Conservation (phyloP, 2,329 filamentous ascomycete species). For the Penicillium sp. region DNA sequence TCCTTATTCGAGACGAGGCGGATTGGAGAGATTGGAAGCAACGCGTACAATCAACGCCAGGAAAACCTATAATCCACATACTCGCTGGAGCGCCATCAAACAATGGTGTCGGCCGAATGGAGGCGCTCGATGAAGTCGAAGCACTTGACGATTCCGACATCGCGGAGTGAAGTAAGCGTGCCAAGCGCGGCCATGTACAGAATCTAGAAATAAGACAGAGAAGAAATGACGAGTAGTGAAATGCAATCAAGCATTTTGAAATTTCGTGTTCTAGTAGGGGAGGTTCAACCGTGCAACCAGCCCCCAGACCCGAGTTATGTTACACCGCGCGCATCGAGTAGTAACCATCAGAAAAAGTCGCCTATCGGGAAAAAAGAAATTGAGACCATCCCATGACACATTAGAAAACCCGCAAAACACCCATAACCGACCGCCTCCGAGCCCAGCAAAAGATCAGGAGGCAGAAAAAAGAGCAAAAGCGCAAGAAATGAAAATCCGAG, state of each 20-base stretch:
- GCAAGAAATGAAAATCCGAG: conserved; percentile 59
- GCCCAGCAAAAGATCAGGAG: conserved; percentile 46
- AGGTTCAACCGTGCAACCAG: conserved; percentile 37
- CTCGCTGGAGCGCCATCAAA: conserved; percentile 61
- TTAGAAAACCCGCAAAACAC: conserved; percentile 52
- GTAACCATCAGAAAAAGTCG: conserved; percentile 48
- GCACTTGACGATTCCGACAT: conserved; percentile 69
- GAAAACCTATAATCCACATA: conserved; percentile 85
- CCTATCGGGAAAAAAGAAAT: conserved; percentile 44
- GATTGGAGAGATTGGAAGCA: conserved; percentile 86
- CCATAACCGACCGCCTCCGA: conserved; percentile 51
- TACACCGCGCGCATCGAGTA: conserved; percentile 49
- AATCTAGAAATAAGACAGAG: conserved; percentile 7
- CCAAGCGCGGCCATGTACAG: background rate
- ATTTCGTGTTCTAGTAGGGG: conserved; percentile 43
- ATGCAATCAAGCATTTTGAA: conserved; percentile 37
- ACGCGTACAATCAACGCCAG: conserved; percentile 73
- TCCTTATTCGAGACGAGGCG: conserved; percentile 78
- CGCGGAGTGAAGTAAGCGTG: conserved; percentile 39
- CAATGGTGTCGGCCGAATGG: conserved; percentile 85
- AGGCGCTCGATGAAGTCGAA: conserved; percentile 74
- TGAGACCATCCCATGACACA: conserved; percentile 54
- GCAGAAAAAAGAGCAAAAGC: conserved; percentile 47
- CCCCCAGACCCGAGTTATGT: conserved; percentile 49
- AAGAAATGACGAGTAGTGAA: conserved; percentile 21